A percentile compares a stretch with the other conserved stretches of the same genome.
These are phyloP conservation scores for Chaetomiaceae sp. DNA, from an alignment of 2,329 filamentous ascomycete species.

Conservation along the genomic window DNA sequence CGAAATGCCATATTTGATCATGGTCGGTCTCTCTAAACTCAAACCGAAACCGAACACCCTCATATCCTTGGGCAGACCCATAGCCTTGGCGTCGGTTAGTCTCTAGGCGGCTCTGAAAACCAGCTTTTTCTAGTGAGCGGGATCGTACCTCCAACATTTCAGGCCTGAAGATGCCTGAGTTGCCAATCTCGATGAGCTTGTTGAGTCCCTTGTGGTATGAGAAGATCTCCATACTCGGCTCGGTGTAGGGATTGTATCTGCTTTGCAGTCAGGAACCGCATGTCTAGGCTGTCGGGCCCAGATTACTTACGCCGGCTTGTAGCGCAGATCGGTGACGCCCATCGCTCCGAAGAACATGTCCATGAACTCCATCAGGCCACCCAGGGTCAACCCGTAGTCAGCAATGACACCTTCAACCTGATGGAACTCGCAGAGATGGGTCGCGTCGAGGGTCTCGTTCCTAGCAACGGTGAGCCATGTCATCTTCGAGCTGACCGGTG, in stretches of 20 bases:
- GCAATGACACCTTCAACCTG: constrained; percentile 98
- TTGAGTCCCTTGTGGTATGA: constrained; percentile 83
- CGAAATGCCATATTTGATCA: constrained; percentile 89
- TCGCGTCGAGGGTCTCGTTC: constrained; percentile 95
- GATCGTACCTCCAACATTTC: constrained; percentile 69
- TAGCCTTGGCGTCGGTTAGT: constrained; percentile 1
- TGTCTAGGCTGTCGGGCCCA: background rate
- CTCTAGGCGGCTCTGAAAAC: background rate
- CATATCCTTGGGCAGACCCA: constrained; percentile 60
- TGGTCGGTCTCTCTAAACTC: constrained; percentile 88
- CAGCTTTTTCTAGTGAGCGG: background rate
- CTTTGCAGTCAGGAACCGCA: constrained; percentile 4
- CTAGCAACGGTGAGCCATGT: constrained; percentile 11
- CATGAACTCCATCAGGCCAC: constrained; percentile 76
- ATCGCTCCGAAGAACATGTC: constrained; percentile 95
- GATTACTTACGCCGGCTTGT: constrained; percentile 92
- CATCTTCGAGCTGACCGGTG: too few species aligned
- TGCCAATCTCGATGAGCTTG: constrained; percentile 96
- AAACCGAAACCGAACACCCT: constrained; percentile 92
- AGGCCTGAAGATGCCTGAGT: constrained; percentile 97
- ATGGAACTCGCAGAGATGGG: constrained; percentile 96
- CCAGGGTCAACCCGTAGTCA: constrained; percentile 87
- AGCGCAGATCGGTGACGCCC: constrained; percentile 78
- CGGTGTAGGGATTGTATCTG: constrained; percentile 82
- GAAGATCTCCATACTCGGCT: constrained; percentile 98